Percentiles rank a stretch among this genome's conserved stretches.
These are phyloP conservation scores for Daldinia concentrica DNA, from an alignment of 495 filamentous ascomycete genomes.

Conservation along the genomic window DNA sequence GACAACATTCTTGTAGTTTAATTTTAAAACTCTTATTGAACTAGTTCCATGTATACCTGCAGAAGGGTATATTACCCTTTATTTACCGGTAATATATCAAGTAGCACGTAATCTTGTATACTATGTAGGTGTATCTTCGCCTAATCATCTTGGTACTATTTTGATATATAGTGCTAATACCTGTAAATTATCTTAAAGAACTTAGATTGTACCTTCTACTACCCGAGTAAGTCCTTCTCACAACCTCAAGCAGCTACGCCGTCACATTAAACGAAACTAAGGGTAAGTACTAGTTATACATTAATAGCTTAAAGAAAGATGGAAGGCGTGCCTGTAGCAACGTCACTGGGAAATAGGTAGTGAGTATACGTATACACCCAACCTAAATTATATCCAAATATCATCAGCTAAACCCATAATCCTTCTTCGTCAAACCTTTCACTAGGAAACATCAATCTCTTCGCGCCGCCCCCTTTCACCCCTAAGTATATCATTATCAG, in stretches of 20 bases:
- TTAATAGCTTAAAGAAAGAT: neutral
- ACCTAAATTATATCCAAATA: neutral
- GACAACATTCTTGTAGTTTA: conserved; percentile 22
- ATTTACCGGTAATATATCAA: neutral
- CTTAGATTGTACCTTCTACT: neutral
- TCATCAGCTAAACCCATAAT: neutral
- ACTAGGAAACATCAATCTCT: conserved; percentile 9
- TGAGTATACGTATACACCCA: too few species aligned
- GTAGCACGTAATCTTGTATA: too few species aligned
- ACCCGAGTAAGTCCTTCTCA: neutral
- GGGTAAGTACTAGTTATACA: neutral
- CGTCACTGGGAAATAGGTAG: neutral
- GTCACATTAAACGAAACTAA: too few species aligned
- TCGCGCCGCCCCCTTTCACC: neutral
- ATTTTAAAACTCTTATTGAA: conserved; percentile 5
- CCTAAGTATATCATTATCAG: conserved; percentile 26
- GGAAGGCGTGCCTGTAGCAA: neutral
- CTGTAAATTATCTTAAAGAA: neutral
- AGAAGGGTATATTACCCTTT: neutral
- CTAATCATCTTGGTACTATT: neutral
- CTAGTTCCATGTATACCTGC: conserved; percentile 3
- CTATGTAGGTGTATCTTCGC: neutral
- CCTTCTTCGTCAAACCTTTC: neutral
- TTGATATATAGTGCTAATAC: neutral
- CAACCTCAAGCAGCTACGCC: neutral